Evolutionary conservation across 140 eudicot species (phyloP).

Genomic region (Bidens hawaiensis): DNA sequence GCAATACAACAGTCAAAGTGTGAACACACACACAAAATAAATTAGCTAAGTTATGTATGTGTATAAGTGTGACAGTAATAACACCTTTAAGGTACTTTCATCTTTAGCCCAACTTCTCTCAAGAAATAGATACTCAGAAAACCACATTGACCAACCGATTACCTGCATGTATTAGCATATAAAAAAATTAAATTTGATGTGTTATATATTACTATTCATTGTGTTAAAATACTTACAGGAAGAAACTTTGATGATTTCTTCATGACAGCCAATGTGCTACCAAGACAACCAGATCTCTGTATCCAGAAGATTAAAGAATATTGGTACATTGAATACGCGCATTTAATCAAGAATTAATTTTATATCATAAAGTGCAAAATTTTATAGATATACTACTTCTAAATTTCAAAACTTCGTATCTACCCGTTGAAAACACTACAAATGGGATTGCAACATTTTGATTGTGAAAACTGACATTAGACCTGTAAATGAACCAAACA

Average conservation of each 20-base stretch:
- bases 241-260: conserved; percentile 72
- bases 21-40: background rate
- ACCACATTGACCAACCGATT: conserved; percentile 99
- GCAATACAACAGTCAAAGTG: conserved; percentile 23
- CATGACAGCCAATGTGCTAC: conserved; percentile 80
- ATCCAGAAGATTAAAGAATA: conserved; percentile 22
- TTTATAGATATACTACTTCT: background rate
- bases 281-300: conserved; percentile 87
- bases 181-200: background rate
- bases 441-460: background rate
- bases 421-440: background rate
- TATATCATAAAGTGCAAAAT: background rate
- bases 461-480: too few relatives aligned
- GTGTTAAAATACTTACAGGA: conserved; percentile 46
- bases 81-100: conserved; percentile 78
- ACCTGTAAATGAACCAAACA: too few relatives aligned
- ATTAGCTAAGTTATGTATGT: conserved; percentile 3
- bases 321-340: background rate
- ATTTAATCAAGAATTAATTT: background rate
- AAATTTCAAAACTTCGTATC: background rate
- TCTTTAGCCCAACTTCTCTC: conserved; percentile 98
- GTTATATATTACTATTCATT: conserved; percentile 1
- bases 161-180: conserved; percentile 61
- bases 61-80: background rate
- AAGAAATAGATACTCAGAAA: conserved; percentile 92